These are phyloP conservation scores for Naegleria gruberi DNA, from an alignment of 208 protist species.

Conservation along the genomic window DNA sequence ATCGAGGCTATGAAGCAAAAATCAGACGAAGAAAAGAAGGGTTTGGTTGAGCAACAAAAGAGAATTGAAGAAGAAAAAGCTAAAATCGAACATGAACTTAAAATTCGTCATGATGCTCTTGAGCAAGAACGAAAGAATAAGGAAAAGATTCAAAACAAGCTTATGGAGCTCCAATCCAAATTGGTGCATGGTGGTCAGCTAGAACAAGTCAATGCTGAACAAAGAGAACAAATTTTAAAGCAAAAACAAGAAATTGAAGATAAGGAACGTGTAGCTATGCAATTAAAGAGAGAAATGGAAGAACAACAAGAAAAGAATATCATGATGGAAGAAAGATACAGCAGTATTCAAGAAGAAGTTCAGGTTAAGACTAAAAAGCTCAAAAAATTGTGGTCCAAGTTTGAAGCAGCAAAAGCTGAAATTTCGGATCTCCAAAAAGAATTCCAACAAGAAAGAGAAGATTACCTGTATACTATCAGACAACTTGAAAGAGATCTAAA, in stretches of 20 bases:
- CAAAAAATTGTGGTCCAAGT: slow-evolving; percentile 43
- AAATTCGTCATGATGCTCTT: neutral
- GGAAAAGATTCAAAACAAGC: neutral
- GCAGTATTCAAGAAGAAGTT: slow-evolving; percentile 39
- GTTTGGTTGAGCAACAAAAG: neutral
- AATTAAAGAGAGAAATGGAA: slow-evolving; percentile 33
- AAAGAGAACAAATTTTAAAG: slow-evolving; percentile 35
- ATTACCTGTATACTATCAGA: slow-evolving; percentile 43
- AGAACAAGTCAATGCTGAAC: slow-evolving; percentile 18
- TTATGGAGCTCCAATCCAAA: neutral
- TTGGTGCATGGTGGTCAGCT: neutral
- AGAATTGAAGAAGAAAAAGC: neutral
- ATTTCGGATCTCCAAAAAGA: slow-evolving; percentile 44
- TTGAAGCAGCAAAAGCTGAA: slow-evolving; percentile 40
- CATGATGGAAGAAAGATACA: slow-evolving; percentile 32
- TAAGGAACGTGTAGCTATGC: slow-evolving; percentile 18
- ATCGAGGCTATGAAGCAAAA: slow-evolving; percentile 9
- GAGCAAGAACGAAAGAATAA: neutral
- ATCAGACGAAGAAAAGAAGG: neutral
- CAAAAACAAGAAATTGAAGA: slow-evolving; percentile 33
- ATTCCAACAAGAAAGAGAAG: slow-evolving; percentile 38
- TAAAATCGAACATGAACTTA: neutral
- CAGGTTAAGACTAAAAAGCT: slow-evolving; percentile 43
- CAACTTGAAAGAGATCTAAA: slow-evolving; percentile 40
- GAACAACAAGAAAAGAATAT: slow-evolving; percentile 34